These are phyloP conservation scores for Picea sitchensis DNA, from an alignment of 75 land plant species.

Conservation along the genomic window DNA sequence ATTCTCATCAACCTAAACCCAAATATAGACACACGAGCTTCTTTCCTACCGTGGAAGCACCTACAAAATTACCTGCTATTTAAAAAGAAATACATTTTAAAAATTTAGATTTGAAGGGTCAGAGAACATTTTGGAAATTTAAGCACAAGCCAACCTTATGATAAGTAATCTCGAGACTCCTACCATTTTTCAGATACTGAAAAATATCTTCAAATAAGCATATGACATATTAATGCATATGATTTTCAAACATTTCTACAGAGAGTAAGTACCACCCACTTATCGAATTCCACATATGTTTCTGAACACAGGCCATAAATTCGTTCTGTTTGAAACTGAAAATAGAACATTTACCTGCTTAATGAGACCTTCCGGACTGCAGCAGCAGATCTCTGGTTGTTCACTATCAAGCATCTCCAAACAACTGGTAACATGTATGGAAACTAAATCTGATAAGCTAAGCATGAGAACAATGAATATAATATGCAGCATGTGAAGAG, in stretches of 20 bases:
- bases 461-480: no score
- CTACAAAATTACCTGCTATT: no score
- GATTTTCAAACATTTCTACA: neutral
- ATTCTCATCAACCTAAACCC: neutral
- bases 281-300: neutral
- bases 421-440: slow-evolving; percentile 20
- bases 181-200: slow-evolving; percentile 8
- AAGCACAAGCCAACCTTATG: neutral
- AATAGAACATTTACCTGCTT: slow-evolving; percentile 20
- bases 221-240: neutral
- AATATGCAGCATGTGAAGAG: no score
- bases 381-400: slow-evolving; percentile 21
- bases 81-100: no score
- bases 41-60: neutral
- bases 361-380: slow-evolving; percentile 44
- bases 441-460: slow-evolving; percentile 6
- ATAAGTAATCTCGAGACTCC: neutral
- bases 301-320: neutral
- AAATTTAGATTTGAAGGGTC: no score
- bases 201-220: neutral
- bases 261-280: neutral
- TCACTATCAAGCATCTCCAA: slow-evolving; percentile 45
- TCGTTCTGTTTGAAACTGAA: neutral
- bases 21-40: neutral
- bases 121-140: no score